These are phyloP conservation scores for Globisporangium megalacanthum DNA, from an alignment of 352 stramenopile genomes.

Conservation along the genomic window DNA sequence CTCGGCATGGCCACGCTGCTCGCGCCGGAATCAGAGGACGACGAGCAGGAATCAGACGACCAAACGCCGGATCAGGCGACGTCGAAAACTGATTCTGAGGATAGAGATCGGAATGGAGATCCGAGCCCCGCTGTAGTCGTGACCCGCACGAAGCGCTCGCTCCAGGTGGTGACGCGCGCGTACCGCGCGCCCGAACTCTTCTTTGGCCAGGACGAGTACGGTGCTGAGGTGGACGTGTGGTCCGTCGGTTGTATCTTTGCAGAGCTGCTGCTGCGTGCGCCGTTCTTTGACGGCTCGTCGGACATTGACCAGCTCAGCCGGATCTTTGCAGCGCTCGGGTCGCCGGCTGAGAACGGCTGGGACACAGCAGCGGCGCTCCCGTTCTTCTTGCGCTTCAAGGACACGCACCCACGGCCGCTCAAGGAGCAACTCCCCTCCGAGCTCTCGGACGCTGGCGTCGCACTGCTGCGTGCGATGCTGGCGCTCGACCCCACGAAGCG, in stretches of 20 bases:
- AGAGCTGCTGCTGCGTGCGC: slow-evolving; percentile 93
- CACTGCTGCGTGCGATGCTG: slow-evolving; percentile 62
- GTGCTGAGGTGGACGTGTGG: slow-evolving; percentile 96
- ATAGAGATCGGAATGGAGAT: no score
- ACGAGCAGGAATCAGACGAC: no score
- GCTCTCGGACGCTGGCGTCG: slow-evolving; percentile 71
- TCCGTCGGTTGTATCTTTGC: slow-evolving; percentile 95
- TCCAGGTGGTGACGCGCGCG: slow-evolving; percentile 88
- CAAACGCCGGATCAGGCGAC: no score
- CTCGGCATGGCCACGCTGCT: slow-evolving; percentile 89
- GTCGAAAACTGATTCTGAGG: no score
- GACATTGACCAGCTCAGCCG: slow-evolving; percentile 96
- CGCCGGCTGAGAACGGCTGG: slow-evolving; percentile 89
- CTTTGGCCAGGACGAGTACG: slow-evolving; percentile 90
- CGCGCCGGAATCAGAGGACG: slow-evolving; percentile 10
- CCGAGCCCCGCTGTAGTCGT: no score
- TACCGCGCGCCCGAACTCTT: slow-evolving; percentile 93
- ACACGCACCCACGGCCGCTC: no score
- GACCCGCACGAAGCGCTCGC: no score
- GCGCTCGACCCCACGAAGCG: slow-evolving; percentile 64
- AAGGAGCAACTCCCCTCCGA: slow-evolving; percentile 70
- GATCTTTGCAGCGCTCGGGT: slow-evolving; percentile 94
- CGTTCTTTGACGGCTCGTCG: slow-evolving; percentile 89
- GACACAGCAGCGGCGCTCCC: slow-evolving; percentile 44
- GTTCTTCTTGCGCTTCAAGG: no score